Evolutionary conservation across 345 rosid genomes (phyloP).

Genomic region (Eucalyptus dawsonii): DNA sequence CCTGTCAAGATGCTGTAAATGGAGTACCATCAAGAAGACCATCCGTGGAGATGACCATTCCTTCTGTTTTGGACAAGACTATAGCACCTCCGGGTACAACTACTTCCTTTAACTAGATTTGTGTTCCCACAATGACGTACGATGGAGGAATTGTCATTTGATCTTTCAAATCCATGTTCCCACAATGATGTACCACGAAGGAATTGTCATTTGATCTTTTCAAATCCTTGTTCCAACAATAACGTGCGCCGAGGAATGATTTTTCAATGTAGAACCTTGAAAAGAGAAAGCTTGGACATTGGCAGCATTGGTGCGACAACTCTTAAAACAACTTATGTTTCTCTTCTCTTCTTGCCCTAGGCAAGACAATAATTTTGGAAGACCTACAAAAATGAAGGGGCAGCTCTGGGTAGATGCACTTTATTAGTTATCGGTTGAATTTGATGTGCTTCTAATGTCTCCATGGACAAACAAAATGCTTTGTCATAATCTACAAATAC

Average conservation of each 20-base stretch:
- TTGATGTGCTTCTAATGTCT: not conserved
- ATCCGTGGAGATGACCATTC: slow-evolving; percentile 81
- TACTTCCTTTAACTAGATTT: too few relatives aligned
- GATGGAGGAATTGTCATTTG: not conserved
- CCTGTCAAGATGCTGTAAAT: slow-evolving; percentile 65
- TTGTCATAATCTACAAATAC: not conserved
- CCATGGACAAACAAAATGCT: not conserved
- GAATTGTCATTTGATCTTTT: not conserved
- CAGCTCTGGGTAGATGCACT: not conserved
- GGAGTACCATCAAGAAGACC: slow-evolving; percentile 66
- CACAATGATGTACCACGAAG: not conserved
- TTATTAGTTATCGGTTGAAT: not conserved
- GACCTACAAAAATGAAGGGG: not conserved
- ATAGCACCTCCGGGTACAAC: slow-evolving; percentile 66
- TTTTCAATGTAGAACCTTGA: not conserved
- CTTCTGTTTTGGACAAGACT: slow-evolving; percentile 49
- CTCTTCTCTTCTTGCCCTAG: not conserved
- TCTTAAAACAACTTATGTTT: not conserved
- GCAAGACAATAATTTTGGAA: not conserved
- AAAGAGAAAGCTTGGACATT: not conserved
- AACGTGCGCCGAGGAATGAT: not conserved
- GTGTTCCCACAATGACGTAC: not conserved
- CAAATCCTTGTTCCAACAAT: not conserved
- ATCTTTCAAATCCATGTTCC: not conserved
- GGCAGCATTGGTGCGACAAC: not conserved